Base-by-base conservation (phyloP, 139 green algal species). In the Chlorella sp. region DNA sequence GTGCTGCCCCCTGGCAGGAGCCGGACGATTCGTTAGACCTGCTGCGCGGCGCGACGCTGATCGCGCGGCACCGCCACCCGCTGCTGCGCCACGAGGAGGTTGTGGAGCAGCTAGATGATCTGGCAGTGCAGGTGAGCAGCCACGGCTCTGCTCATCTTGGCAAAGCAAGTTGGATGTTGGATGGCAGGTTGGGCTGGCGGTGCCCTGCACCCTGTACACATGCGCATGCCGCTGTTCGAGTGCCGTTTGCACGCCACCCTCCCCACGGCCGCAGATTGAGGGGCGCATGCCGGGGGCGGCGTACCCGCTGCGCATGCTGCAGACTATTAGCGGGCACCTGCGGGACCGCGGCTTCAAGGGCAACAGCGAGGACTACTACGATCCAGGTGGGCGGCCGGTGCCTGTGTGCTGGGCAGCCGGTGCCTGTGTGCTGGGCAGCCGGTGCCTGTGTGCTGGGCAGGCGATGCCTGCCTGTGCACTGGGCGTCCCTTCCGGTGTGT, bases 311-410 rank as follows among this genome's bases (percentile, higher is more conserved):
- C 63, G 41, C 32, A 30, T 79, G 41, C 68, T 89, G 71, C 63
- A 87, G 32, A 76, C 86, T 17, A 89, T 89, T 57, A 80, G 62
- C 71, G 15, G 28, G 26, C 71, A 89, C 62, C 36, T 89, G 62
- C 21, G 71, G 26, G 51, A 85, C 4, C 62, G 63, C 0, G 86
- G 86, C 18, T 89, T 89, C 47, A 2, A 26, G 2, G 86, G 86
- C 34, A 86, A 86, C 56, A 63, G 9, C 11, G 65, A 74, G 39
- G 47, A 65, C 41, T 60, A 36, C 30, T 65, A 47, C n/a, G 36
- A 26, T 36, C 39, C 71, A 78, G 47, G 74, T 68, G 47, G 32
- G n/a, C 1, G 38, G 21, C 0, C 9, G 4, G 21, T 20, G 30
- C 7, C 7, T n/a, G n/a, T n/a, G 73, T 80, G 44, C 25, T 41